Percentiles rank a stretch among this genome's conserved stretches.
phyloP scores from a whole-genome alignment of 1,139 yeast species.

The Lodderomyces margitis region DNA sequence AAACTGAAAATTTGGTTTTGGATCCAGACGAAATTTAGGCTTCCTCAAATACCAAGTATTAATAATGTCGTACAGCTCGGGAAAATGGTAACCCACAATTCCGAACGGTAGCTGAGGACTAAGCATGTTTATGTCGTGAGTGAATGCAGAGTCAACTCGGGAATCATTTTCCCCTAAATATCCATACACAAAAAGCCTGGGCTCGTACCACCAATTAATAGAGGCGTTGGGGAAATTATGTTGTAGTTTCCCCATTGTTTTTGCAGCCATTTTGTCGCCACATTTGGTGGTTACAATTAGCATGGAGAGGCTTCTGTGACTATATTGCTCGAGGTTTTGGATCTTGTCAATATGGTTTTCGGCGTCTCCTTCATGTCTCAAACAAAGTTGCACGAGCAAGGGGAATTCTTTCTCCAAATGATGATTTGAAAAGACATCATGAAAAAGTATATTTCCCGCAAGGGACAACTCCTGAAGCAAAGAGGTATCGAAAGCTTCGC shows the following conservation, averaged over 20 bases:
- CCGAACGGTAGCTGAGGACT: neutral
- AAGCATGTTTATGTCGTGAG: neutral
- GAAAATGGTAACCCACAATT: neutral
- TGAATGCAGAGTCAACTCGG: neutral
- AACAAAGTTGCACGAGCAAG: neutral
- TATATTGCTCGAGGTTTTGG: neutral
- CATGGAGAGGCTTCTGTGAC: neutral
- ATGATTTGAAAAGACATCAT: neutral
- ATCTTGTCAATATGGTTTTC: neutral
- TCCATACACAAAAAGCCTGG: neutral
- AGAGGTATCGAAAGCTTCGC: neutral
- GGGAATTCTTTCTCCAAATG: neutral
- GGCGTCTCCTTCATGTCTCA: neutral
- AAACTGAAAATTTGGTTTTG: no score
- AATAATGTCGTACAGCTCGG: neutral
- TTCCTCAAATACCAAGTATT: no score
- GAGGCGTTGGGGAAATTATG: neutral
- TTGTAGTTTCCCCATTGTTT: neutral
- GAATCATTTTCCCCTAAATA: neutral
- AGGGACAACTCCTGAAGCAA: conserved; percentile 1
- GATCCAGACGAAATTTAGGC: no score
- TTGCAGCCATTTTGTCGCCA: neutral
- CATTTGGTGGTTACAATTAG: neutral
- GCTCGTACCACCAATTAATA: neutral
- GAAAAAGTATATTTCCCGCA: neutral